Base-by-base conservation (phyloP, 495 filamentous ascomycete genomes). In the Glonium stellatum region DNA sequence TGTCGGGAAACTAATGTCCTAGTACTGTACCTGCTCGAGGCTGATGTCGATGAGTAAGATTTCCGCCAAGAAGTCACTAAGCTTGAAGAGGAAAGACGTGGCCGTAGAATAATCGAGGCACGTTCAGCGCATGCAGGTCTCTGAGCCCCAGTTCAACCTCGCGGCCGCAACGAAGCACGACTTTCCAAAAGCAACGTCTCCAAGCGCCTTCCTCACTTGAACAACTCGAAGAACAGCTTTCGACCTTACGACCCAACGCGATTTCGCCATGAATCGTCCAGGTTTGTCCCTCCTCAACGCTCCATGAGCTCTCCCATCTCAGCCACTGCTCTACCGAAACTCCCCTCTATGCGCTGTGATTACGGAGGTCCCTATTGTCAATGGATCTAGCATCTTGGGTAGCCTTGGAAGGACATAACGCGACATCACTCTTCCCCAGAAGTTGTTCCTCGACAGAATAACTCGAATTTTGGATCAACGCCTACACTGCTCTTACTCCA, bases 241-340 rank as follows among this genome's bases (percentile, higher is more conserved):
- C 42, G 21, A 21, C 1, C 23, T 1, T 27, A 53, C 27, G 13
- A 54, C 48, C 27, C 27, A 44, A 51, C 56, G 36, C 63, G 25
- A 51, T 15, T 48, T 42, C 54, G 51, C 34, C 46, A 66, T 66
- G 64, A 63, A 66, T 57, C 64, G 59, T 54, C 44, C 64, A 62
- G 64, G 64, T 66, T 47, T 34, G 64, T 66, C 53, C 34, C 34
- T 46, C 64, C 49, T 35, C 55, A 27, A 61, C 19, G 31, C 50
- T 52, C 47, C 55, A 51, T 51, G 49, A 60, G 48, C 18, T 18
- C 35, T 46, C 34, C 46, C 42, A 36, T 41, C 27, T 39, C 41
- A 22, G 37, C 25, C 34, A 11, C 37, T 39, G 25, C 61, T 9
- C 41, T 6, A 34, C 44, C 13, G 13, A 44, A 44, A 18, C 39